phyloP scores from a whole-genome alignment of 345 rosid species.

The Salix arbutifolia region DNA sequence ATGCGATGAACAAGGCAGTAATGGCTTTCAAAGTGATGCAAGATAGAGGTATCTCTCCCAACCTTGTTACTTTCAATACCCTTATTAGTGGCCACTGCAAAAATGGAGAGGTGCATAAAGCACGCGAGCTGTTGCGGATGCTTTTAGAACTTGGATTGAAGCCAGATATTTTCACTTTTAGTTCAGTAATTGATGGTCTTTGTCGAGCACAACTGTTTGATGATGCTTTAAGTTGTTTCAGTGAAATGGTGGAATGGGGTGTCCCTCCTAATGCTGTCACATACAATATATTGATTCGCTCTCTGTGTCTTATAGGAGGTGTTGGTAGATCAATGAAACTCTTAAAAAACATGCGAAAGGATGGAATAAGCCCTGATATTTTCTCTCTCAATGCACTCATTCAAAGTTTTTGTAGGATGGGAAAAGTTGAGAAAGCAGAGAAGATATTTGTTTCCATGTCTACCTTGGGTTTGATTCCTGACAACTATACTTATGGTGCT shows the following conservation, averaged over 20 bases:
- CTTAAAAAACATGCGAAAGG: slow-evolving; percentile 53
- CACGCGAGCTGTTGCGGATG: slow-evolving; percentile 38
- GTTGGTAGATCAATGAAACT: slow-evolving; percentile 46
- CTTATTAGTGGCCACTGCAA: slow-evolving; percentile 57
- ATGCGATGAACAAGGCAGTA: slow-evolving; percentile 48
- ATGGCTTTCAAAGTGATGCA: slow-evolving; percentile 47
- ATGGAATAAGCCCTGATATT: slow-evolving; percentile 55
- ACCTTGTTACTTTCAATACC: slow-evolving; percentile 75
- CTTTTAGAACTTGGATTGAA: slow-evolving; percentile 52
- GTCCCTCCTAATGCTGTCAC: slow-evolving; percentile 64
- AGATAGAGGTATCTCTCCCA: slow-evolving; percentile 52
- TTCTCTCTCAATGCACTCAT: slow-evolving; percentile 64
- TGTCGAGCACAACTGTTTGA: slow-evolving; percentile 52
- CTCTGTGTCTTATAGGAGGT: slow-evolving; percentile 53
- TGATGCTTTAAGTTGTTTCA: slow-evolving; percentile 79
- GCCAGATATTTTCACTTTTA: slow-evolving; percentile 81
- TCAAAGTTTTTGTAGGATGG: slow-evolving; percentile 54
- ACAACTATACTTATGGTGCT: slow-evolving; percentile 50
- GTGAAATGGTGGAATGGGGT: slow-evolving; percentile 84
- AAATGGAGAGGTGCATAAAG: slow-evolving; percentile 43
- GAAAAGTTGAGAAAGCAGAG: slow-evolving; percentile 54
- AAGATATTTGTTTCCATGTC: slow-evolving; percentile 48
- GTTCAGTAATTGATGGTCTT: slow-evolving; percentile 69
- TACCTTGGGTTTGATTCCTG: slow-evolving; percentile 57
- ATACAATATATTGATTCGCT: slow-evolving; percentile 61